Conservation (phyloP, 2,329 filamentous ascomycete species). For the Nakataea oryzae region DNA sequence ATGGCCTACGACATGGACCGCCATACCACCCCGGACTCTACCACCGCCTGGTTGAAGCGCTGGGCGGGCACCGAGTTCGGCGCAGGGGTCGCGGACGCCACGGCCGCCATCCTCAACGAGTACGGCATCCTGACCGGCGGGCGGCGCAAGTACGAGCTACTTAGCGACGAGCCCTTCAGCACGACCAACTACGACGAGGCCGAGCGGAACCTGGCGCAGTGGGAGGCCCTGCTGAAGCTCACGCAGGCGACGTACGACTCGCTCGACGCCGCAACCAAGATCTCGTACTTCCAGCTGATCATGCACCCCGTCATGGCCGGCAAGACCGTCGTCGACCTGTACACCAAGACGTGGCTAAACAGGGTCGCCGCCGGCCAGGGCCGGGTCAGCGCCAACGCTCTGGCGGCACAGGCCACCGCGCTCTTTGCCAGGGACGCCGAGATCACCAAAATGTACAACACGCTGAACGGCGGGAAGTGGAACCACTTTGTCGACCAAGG, state of each 20-base stretch:
- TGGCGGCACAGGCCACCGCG: slow-evolving; percentile 26
- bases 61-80: slow-evolving; percentile 41
- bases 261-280: slow-evolving; percentile 26
- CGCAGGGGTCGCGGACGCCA: slow-evolving; percentile 25
- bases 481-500: slow-evolving; percentile 35
- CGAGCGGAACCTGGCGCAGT: slow-evolving; percentile 37
- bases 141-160: slow-evolving; percentile 23
- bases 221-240: slow-evolving; percentile 31
- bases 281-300: slow-evolving; percentile 45
- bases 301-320: slow-evolving; percentile 45
- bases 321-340: slow-evolving; percentile 38
- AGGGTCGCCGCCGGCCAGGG: slow-evolving; percentile 35
- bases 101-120: slow-evolving; percentile 37
- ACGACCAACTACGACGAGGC: slow-evolving; percentile 49
- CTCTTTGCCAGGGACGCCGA: slow-evolving; percentile 31
- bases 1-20: slow-evolving; percentile 39
- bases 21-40: slow-evolving; percentile 21
- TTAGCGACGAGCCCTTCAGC: slow-evolving; percentile 29
- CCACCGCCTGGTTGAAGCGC: slow-evolving; percentile 29
- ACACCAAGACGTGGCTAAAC: slow-evolving; percentile 30
- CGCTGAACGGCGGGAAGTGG: slow-evolving; percentile 25
- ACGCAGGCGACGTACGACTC: slow-evolving; percentile 33
- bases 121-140: slow-evolving; percentile 23
- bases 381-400: slow-evolving; percentile 32
- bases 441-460: slow-evolving; percentile 31